These are phyloP conservation scores for Typha latifolia DNA, from an alignment of 176 grass and related monocot species.

Conservation along the genomic window DNA sequence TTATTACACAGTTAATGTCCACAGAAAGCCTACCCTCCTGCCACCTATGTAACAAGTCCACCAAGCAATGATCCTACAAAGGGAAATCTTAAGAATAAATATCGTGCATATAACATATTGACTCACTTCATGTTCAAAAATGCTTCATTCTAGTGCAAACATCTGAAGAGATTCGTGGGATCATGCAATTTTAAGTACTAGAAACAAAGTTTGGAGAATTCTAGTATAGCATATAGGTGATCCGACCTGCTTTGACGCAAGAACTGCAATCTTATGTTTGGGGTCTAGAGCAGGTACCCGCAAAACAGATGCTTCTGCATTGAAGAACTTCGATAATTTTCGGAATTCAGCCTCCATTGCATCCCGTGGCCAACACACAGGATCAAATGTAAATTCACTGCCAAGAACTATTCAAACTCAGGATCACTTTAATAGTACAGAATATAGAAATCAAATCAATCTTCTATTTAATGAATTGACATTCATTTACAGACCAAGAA, in stretches of 20 bases:
- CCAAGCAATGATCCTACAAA: conserved; percentile 75
- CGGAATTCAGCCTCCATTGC: conserved; percentile 54
- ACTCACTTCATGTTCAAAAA: neutral
- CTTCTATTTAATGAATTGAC: too few species aligned
- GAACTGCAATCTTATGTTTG: conserved; percentile 80
- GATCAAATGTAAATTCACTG: conserved; percentile 71
- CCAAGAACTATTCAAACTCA: conserved; percentile 16
- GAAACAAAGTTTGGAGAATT: neutral
- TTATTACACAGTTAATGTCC: conserved; percentile 75
- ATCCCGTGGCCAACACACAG: conserved; percentile 48
- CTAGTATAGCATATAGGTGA: neutral
- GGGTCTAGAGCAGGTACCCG: conserved; percentile 62
- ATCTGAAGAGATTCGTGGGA: neutral
- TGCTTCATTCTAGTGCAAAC: too few species aligned
- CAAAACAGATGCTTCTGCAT: conserved; percentile 47
- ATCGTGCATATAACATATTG: neutral
- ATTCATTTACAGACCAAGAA: too few species aligned
- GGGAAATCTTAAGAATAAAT: neutral
- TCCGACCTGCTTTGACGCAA: conserved; percentile 72
- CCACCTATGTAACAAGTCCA: conserved; percentile 74
- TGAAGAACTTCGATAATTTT: conserved; percentile 40
- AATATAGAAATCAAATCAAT: neutral
- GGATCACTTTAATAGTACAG: conserved; percentile 4
- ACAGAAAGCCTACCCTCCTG: conserved; percentile 72
- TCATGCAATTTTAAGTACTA: too few species aligned